Percentiles rank a stretch among this genome's conserved stretches.
Evolutionary conservation across 768 basidiomycete genomes (phyloP).

Genomic region (Lepiota brunneoincarnata): DNA sequence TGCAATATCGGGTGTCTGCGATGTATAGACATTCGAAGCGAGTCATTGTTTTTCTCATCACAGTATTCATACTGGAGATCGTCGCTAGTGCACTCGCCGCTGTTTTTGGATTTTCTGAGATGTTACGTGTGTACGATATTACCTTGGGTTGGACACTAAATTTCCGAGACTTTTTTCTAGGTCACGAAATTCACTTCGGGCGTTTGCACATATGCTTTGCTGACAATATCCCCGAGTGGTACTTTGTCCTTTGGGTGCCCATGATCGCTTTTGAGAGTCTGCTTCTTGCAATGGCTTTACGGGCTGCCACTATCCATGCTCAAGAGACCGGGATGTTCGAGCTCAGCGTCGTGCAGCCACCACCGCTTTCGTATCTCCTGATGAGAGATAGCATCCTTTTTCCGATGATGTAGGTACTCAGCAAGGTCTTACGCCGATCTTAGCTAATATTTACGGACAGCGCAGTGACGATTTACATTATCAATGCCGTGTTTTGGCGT

Average conservation of each 20-base stretch:
- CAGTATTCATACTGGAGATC: background rate
- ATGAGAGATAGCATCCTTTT: conserved; percentile 6
- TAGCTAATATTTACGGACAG: background rate
- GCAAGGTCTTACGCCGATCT: background rate
- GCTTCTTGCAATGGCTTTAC: background rate
- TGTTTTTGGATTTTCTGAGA: background rate
- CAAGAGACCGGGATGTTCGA: background rate
- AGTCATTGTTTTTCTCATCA: background rate
- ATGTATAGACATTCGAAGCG: background rate
- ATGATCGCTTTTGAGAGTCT: background rate
- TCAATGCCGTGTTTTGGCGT: background rate
- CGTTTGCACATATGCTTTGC: background rate
- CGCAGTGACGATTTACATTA: background rate
- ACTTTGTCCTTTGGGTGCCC: background rate
- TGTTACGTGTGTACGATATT: background rate
- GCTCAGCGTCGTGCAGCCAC: background rate
- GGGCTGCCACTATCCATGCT: background rate
- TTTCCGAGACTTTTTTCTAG: background rate
- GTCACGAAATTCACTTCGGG: background rate
- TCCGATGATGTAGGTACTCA: background rate
- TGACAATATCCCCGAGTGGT: background rate
- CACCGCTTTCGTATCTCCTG: background rate
- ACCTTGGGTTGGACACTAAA: background rate
- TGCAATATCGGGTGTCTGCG: background rate
- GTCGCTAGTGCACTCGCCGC: background rate